Base-by-base conservation (phyloP, 1,284 basidiomycete genomes). In the Cryptococcus maquisensis region DNA sequence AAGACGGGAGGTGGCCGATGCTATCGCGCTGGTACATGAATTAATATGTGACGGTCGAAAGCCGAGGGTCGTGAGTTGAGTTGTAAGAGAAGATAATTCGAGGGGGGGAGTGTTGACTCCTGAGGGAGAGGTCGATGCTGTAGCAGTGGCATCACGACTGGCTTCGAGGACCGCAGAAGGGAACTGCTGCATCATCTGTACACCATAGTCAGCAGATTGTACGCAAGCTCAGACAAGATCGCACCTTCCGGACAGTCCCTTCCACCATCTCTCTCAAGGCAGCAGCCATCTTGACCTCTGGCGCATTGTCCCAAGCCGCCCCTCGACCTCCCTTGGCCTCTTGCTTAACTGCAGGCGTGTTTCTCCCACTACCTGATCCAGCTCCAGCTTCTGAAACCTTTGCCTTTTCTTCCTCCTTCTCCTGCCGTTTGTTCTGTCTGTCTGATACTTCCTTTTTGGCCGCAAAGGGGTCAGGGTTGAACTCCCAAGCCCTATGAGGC, bases 211-310 rank as follows among this genome's bases (percentile, higher is more conserved):
- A 28, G 37, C n/a, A n/a, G 24, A 46, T 36, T 3, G 5, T 10
- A 8, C 28, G 28, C 28, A 32, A 23, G 47, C 39, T 20, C 51
- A 15, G 1, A 20, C 3, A 32, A 42, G 37, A 20, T 24, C 78
- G 60, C n/a, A 86, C 88, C 81, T 84, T 82, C 69, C 87, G 87
- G n/a, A 95, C 84, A 0, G 85, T 84, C 21, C 82, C 81, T 74
- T 97, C 92, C 6, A 94, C 88, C 52, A 85, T 76, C 59, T 92
- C 90, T 38, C 93, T 81, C 52, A 96, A 77, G 12, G 77, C 75
- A 20, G 79, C 80, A 1, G 88, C 85, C 88, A 97, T 93, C 68
- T 84, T 86, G 18, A 94, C 91, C 71, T 96, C 92, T 0, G 87
- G 86, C 4, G 82, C 83, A 49, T 83, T 79, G 45, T 81, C 78